Conservation (phyloP, 2,329 filamentous ascomycete genomes). For the Davidsoniella virescens region DNA sequence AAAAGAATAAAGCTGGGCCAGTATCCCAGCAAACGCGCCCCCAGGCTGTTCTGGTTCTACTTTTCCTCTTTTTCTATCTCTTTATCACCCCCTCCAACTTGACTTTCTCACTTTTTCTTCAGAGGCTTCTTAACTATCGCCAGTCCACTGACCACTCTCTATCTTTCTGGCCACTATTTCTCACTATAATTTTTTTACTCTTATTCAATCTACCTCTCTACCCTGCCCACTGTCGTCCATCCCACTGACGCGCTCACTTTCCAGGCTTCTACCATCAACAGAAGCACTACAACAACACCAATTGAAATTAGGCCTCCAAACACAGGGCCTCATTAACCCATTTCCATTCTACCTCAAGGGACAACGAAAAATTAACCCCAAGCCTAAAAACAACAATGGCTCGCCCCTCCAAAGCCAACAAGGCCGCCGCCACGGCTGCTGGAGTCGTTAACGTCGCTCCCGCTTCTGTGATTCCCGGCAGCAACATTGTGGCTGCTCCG, state of each 20-base stretch:
- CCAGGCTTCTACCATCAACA: background rate
- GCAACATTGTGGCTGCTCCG: conserved; percentile 13
- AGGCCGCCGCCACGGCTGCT: conserved; percentile 21
- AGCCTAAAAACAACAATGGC: conserved; percentile 22
- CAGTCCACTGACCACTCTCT: background rate
- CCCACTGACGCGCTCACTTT: background rate
- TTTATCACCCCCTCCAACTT: conserved; percentile 3
- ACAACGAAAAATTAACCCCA: too few relatives aligned
- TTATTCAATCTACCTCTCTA: conserved; percentile 9
- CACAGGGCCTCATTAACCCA: conserved; percentile 1
- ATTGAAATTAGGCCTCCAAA: background rate
- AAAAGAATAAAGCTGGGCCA: conserved; percentile 13
- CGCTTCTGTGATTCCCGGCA: conserved; percentile 14
- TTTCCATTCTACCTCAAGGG: background rate
- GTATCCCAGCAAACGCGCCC: conserved; percentile 11
- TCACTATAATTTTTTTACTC: conserved; percentile 10
- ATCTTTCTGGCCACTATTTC: background rate
- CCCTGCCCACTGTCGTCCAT: conserved; percentile 7
- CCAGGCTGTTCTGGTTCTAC: conserved; percentile 8
- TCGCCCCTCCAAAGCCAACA: conserved; percentile 28
- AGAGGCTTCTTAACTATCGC: conserved; percentile 4
- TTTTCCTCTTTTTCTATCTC: conserved; percentile 11
- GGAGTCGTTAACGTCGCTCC: conserved; percentile 24
- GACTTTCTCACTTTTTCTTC: conserved; percentile 2
- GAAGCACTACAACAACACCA: too few relatives aligned